Percentiles rank a stretch among this genome's conserved stretches.
phyloP scores from a whole-genome alignment of 2,329 filamentous ascomycete species.

The Phialemoniopsis sp. region DNA sequence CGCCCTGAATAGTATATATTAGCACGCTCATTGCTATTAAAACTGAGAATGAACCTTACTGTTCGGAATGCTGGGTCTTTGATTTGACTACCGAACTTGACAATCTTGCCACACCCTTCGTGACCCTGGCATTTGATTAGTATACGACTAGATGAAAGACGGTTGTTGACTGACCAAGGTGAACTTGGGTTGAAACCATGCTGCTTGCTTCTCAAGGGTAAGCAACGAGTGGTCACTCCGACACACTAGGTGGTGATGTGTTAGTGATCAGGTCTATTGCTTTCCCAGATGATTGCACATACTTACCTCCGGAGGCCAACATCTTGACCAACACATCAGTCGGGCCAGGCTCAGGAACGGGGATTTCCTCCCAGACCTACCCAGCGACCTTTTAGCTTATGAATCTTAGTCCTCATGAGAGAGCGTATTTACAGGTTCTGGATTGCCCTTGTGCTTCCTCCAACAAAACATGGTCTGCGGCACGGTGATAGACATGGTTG shows the following conservation, averaged over 20 bases:
- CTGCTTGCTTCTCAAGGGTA: constrained; percentile 17
- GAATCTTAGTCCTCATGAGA: too few relatives aligned
- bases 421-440: constrained; percentile 15
- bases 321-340: constrained; percentile 24
- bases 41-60: too few relatives aligned
- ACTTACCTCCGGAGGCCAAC: constrained; percentile 24
- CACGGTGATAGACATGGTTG: neutral
- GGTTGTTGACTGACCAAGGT: constrained; percentile 10
- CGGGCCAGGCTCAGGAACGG: constrained; percentile 15
- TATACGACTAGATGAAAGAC: neutral
- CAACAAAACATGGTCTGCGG: constrained; percentile 25
- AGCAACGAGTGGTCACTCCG: constrained; percentile 24
- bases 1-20: constrained; percentile 9
- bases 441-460: constrained; percentile 25
- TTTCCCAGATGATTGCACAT: too few relatives aligned
- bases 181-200: constrained; percentile 21
- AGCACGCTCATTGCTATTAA: too few relatives aligned
- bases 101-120: constrained; percentile 17
- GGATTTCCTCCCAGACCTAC: constrained; percentile 17
- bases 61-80: constrained; percentile 10
- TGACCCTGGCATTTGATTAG: constrained; percentile 11
- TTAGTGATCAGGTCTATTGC: too few relatives aligned
- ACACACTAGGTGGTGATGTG: too few relatives aligned
- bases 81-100: constrained; percentile 13
- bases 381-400: too few relatives aligned